A percentile compares a stretch with the other conserved stretches of the same genome.
phyloP scores from a whole-genome alignment of 768 basidiomycete genomes.

The Lactarius quietus region DNA sequence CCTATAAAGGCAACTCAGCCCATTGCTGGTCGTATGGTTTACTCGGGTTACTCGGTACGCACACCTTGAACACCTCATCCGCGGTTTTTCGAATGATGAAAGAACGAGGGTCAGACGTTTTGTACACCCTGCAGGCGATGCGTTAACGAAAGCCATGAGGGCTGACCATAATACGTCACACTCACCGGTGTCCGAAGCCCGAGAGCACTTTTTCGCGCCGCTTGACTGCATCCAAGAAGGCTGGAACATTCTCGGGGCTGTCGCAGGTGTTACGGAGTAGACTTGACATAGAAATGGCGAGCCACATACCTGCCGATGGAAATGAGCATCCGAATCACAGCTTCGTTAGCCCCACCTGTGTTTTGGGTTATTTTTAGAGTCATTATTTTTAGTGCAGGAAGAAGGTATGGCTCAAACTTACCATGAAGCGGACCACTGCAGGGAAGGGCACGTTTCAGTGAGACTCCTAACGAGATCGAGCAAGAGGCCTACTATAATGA shows the following conservation, averaged over 20 bases:
- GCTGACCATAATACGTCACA: conserved; percentile 2
- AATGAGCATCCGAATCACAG: conserved; percentile 90
- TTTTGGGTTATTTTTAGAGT: conserved; percentile 1
- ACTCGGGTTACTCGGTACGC: conserved; percentile 29
- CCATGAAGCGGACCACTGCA: conserved; percentile 69
- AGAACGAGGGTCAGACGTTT: conserved; percentile 85
- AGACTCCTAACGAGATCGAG: not conserved
- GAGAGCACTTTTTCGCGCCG: conserved; percentile 83
- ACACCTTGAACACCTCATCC: conserved; percentile 90
- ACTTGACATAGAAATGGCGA: not conserved
- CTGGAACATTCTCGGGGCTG: conserved; percentile 80
- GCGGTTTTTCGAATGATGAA: conserved; percentile 89
- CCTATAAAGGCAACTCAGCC: conserved; percentile 36
- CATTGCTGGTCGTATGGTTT: not conserved
- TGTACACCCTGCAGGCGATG: conserved; percentile 52
- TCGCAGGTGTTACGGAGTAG: conserved; percentile 1
- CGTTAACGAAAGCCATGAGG: not conserved
- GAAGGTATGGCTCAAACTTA: conserved; percentile 27
- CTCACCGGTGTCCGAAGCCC: conserved; percentile 84
- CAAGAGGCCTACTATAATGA: conserved; percentile 75
- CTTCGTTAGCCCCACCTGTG: conserved; percentile 84
- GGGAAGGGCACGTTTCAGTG: conserved; percentile 8
- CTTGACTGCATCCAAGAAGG: conserved; percentile 84
- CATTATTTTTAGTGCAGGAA: not conserved
- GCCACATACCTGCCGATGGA: conserved; percentile 71